Conservation (phyloP, 2,329 filamentous ascomycete species). For the Elsinoe batatas region DNA sequence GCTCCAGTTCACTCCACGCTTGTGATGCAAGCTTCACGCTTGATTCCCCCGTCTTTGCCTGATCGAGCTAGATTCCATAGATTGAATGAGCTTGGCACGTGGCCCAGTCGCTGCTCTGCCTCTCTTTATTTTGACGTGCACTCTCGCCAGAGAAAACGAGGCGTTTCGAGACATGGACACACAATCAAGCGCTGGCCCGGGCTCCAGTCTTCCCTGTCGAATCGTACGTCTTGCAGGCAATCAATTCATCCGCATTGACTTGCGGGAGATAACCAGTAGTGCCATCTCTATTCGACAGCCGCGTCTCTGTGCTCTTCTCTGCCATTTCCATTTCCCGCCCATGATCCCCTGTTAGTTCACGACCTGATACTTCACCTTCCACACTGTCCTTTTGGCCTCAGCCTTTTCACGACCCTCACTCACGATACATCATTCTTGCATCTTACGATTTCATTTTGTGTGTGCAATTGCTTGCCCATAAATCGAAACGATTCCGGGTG, state of each 20-base stretch:
- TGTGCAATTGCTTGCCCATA: constrained; percentile 1
- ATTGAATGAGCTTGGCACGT: neutral
- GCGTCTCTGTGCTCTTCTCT: neutral
- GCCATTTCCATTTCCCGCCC: neutral
- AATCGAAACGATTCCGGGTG: neutral
- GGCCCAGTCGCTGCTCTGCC: neutral
- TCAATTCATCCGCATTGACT: neutral
- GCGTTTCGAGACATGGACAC: neutral
- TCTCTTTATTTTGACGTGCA: neutral
- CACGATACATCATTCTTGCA: neutral
- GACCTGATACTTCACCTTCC: neutral
- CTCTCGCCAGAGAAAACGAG: neutral
- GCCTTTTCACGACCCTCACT: neutral
- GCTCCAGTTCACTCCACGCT: neutral
- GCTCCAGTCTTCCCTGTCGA: neutral
- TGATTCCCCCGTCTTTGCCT: neutral
- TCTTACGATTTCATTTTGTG: neutral
- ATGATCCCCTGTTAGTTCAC: neutral
- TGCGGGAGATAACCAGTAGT: neutral
- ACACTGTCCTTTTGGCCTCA: neutral
- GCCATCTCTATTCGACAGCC: neutral
- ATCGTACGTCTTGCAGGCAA: neutral
- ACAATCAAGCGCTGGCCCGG: neutral
- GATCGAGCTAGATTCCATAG: neutral
- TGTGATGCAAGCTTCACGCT: neutral